A percentile compares a stretch with the other conserved stretches of the same genome.
Conservation (phyloP, 805 yeast genomes). For the Suhomyces kilbournensis region DNA sequence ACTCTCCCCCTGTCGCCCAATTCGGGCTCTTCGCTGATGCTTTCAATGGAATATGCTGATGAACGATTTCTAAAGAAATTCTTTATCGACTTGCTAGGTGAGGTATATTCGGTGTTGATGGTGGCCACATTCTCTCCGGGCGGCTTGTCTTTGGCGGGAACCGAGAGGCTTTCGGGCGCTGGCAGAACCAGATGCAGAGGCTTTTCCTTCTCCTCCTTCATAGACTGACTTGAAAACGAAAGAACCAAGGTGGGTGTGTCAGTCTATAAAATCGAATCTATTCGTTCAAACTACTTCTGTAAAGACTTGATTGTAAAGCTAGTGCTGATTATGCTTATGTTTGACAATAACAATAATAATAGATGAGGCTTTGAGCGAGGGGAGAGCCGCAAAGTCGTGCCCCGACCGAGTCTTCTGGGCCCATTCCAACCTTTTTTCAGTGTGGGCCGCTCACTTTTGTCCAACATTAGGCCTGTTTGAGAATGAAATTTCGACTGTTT, state of each 20-base stretch:
- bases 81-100: conserved; percentile 27
- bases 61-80: conserved; percentile 21
- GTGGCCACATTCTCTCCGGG: not conserved
- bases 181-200: not conserved
- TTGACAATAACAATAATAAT: not conserved
- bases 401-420: not conserved
- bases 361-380: not conserved
- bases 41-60: conserved; percentile 23
- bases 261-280: not conserved
- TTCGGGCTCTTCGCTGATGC: conserved; percentile 21
- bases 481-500: not conserved
- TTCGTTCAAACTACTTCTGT: not conserved
- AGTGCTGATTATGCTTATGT: not conserved
- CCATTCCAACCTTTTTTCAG: not conserved
- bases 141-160: not conserved
- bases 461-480: not conserved
- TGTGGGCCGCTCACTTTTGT: not conserved
- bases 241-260: conserved; percentile 3
- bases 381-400: not conserved
- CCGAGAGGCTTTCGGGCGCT: not conserved
- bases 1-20: not conserved
- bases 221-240: conserved; percentile 3
- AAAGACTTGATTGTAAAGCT: not conserved
- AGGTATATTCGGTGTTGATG: conserved; percentile 13
- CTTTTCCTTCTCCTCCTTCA: conserved; percentile 1